Evolutionary conservation across 495 filamentous ascomycete genomes (phyloP).

Genomic region (Lasiosphaeris hirsuta): DNA sequence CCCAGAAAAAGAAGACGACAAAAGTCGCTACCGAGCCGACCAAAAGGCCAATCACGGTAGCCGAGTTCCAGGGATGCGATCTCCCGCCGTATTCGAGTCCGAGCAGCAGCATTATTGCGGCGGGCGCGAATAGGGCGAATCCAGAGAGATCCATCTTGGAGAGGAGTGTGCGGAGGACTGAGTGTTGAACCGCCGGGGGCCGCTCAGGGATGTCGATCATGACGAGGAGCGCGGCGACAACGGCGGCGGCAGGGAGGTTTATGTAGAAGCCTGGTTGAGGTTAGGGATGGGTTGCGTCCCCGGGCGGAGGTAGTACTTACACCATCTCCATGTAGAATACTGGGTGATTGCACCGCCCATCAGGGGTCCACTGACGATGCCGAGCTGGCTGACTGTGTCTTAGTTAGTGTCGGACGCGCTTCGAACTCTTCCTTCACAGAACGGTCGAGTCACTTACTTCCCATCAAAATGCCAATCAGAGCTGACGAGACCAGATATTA

Average conservation of each 20-base stretch:
- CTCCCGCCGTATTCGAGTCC: slow-evolving; percentile 47
- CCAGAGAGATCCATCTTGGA: slow-evolving; percentile 42
- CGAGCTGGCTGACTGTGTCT: slow-evolving; percentile 20
- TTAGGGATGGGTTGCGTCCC: background rate
- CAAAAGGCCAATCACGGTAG: slow-evolving; percentile 39
- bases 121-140: slow-evolving; percentile 33
- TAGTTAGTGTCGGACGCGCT: too few relatives aligned
- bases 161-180: background rate
- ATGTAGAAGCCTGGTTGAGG: slow-evolving; percentile 57
- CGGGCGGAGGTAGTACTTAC: background rate
- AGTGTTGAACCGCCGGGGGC: background rate
- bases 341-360: slow-evolving; percentile 59
- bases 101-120: slow-evolving; percentile 38
- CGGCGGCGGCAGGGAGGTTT: slow-evolving; percentile 58
- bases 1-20: slow-evolving; percentile 44
- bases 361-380: slow-evolving; percentile 45
- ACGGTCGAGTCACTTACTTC: background rate
- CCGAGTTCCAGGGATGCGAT: slow-evolving; percentile 38
- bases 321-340: slow-evolving; percentile 1
- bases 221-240: slow-evolving; percentile 25
- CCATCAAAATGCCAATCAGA: slow-evolving; percentile 33
- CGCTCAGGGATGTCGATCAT: slow-evolving; percentile 19
- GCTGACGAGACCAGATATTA: background rate
- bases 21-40: slow-evolving; percentile 42
- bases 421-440: background rate